Percentiles rank a stretch among this genome's conserved stretches.
These are phyloP conservation scores for Filosporella fistucella DNA, from an alignment of 495 filamentous ascomycete species.

Conservation along the genomic window DNA sequence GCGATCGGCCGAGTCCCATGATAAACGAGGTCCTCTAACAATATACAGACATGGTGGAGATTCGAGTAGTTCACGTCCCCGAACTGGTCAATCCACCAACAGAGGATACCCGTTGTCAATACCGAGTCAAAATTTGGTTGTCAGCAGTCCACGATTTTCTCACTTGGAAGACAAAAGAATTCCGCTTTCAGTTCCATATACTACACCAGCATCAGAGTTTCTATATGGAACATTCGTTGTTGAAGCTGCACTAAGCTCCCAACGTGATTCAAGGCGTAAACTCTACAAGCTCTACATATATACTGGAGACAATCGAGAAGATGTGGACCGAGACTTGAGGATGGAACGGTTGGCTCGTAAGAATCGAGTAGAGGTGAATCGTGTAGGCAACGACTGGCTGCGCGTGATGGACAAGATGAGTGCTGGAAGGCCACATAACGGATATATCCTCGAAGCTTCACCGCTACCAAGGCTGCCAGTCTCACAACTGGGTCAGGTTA, in stretches of 20 bases:
- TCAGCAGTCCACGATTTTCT: background rate
- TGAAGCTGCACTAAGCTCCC: constrained; percentile 69
- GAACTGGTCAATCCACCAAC: too few relatives aligned
- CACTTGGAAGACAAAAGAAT: constrained; percentile 10
- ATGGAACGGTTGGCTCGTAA: constrained; percentile 56
- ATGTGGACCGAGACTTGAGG: constrained; percentile 28
- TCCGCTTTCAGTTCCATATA: constrained; percentile 66
- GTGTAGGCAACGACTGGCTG: constrained; percentile 51
- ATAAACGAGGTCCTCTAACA: too few relatives aligned
- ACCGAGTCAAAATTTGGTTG: too few relatives aligned
- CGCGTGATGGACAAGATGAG: constrained; percentile 79
- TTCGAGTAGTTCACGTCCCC: too few relatives aligned
- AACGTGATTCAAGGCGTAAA: constrained; percentile 46
- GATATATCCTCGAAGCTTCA: constrained; percentile 83
- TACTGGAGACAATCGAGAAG: constrained; percentile 42
- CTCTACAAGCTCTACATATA: constrained; percentile 84
- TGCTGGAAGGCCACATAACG: constrained; percentile 81
- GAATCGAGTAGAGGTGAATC: constrained; percentile 47
- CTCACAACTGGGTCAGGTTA: constrained; percentile 45
- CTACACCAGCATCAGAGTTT: constrained; percentile 84
- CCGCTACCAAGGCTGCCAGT: constrained; percentile 74
- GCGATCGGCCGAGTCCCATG: too few relatives aligned
- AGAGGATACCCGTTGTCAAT: too few relatives aligned
- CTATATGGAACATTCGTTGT: constrained; percentile 81
- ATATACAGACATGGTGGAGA: too few relatives aligned